phyloP scores from a whole-genome alignment of 179 eudicot genomes.

The Nepenthes alata region DNA sequence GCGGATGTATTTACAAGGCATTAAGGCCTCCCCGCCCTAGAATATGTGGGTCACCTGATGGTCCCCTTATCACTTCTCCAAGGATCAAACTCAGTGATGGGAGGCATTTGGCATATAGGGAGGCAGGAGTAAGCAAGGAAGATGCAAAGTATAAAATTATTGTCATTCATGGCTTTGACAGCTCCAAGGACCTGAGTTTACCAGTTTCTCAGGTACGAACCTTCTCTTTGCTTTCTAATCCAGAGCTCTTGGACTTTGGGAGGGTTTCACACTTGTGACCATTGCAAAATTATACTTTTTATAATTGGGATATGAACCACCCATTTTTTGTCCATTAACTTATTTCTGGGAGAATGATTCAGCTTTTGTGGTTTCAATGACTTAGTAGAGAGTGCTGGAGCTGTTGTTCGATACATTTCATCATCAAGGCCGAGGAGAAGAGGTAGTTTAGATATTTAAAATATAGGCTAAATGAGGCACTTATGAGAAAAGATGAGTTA shows the following conservation, averaged over 20 bases:
- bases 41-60: conserved; percentile 25
- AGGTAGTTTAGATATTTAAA: too few relatives aligned
- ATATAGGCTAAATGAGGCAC: too few relatives aligned
- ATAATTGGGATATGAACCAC: too few relatives aligned
- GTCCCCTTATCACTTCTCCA: conserved; percentile 31
- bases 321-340: too few relatives aligned
- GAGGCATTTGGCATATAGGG: conserved; percentile 65
- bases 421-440: too few relatives aligned
- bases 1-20: conserved; percentile 3
- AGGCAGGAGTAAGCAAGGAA: conserved; percentile 60
- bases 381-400: too few relatives aligned
- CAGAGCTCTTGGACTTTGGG: not conserved
- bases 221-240: not conserved
- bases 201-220: conserved; percentile 49
- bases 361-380: too few relatives aligned
- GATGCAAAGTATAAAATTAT: conserved; percentile 56
- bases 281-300: too few relatives aligned
- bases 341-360: too few relatives aligned
- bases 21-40: conserved; percentile 27
- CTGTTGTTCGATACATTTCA: too few relatives aligned
- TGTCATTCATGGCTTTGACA: conserved; percentile 70
- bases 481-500: too few relatives aligned
- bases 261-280: not conserved
- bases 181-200: conserved; percentile 56
- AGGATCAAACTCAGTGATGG: conserved; percentile 69